Conservation (phyloP, 202 grass and related monocot genomes). For the Bolboschoenoplectus hybrid region DNA sequence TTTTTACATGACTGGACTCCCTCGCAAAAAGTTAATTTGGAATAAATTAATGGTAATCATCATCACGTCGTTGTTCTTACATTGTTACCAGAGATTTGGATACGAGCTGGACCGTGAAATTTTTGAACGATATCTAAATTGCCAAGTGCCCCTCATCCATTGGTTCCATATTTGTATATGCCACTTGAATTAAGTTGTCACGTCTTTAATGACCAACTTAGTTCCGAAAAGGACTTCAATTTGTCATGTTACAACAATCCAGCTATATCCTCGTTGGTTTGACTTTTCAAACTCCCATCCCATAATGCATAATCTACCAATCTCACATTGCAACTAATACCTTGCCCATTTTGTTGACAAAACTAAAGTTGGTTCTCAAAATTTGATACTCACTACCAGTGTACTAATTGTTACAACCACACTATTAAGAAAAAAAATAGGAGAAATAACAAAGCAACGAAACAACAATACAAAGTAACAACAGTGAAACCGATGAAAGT, state of each 20-base stretch:
- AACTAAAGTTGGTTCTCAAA: no score
- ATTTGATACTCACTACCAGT: no score
- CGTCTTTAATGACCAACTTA: slow-evolving; percentile 31
- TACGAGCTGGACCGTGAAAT: slow-evolving; percentile 21
- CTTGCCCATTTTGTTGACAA: no score
- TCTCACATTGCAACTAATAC: no score
- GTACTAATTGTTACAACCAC: no score
- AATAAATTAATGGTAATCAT: slow-evolving; percentile 2
- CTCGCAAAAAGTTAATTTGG: background rate
- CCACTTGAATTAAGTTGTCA: background rate
- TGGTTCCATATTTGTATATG: background rate
- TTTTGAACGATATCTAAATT: slow-evolving; percentile 14
- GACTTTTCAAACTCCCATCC: background rate
- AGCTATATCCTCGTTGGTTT: slow-evolving; percentile 2
- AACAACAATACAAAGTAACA: no score
- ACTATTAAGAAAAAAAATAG: no score
- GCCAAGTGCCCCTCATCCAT: slow-evolving; percentile 12
- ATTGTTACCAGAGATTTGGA: background rate
- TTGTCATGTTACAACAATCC: background rate
- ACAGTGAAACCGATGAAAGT: no score
- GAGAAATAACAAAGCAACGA: no score
- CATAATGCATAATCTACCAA: background rate
- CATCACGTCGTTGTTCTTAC: background rate
- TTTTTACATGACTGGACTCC: background rate
- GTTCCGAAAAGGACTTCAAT: slow-evolving; percentile 3